Evolutionary conservation across 2,329 filamentous ascomycete genomes (phyloP).

Genomic region (Cadophora sp.): DNA sequence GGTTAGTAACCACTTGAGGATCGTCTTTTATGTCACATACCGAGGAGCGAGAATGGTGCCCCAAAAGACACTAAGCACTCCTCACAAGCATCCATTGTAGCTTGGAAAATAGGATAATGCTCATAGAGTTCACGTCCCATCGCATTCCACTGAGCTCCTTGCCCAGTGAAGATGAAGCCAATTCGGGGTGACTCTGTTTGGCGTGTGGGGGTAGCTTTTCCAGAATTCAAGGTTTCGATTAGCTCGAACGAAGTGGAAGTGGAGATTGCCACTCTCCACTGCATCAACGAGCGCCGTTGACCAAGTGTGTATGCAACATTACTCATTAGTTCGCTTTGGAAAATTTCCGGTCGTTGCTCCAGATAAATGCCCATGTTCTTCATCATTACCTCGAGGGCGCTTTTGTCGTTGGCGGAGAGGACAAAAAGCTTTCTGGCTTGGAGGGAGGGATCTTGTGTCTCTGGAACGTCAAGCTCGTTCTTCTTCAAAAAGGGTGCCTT

Average conservation of each 20-base stretch:
- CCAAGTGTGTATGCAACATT: constrained; percentile 42
- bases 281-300: constrained; percentile 38
- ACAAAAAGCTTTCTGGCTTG: constrained; percentile 43
- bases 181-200: constrained; percentile 34
- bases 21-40: constrained; percentile 18
- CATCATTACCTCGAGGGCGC: constrained; percentile 38
- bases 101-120: constrained; percentile 35
- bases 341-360: constrained; percentile 41
- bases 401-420: constrained; percentile 40
- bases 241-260: constrained; percentile 38
- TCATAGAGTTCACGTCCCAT: constrained; percentile 40
- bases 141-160: constrained; percentile 40
- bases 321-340: constrained; percentile 41
- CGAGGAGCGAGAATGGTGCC: constrained; percentile 35
- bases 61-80: constrained; percentile 43
- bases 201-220: constrained; percentile 40
- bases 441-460: constrained; percentile 24
- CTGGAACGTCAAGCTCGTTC: constrained; percentile 32
- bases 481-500: constrained; percentile 38
- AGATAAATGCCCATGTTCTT: constrained; percentile 41
- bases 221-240: constrained; percentile 42
- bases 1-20: constrained; percentile 19
- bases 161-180: constrained; percentile 41
- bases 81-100: constrained; percentile 40
- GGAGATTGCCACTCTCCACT: constrained; percentile 39